These are phyloP conservation scores for Cochlearia excelsa DNA, from an alignment of 345 rosid species.

Conservation along the genomic window DNA sequence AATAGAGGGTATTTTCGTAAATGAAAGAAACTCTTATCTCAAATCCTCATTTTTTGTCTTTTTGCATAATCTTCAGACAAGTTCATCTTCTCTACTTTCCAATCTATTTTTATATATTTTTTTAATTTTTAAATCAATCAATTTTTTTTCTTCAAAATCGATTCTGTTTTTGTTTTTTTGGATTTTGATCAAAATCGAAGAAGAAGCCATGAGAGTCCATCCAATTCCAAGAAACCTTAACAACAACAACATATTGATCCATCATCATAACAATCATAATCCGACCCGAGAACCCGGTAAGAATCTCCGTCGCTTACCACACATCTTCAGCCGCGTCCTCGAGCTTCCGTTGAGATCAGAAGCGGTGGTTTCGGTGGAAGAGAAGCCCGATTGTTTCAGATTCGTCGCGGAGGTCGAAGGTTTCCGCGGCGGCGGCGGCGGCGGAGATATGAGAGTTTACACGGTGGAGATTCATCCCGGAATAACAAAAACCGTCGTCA, in stretches of 20 bases:
- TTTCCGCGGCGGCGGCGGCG: constrained; percentile 21
- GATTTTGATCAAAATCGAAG: constrained; percentile 23
- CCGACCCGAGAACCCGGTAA: constrained; percentile 53
- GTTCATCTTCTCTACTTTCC: too few relatives aligned
- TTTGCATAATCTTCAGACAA: too few relatives aligned
- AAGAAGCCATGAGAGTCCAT: constrained; percentile 71
- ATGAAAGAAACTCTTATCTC: too few relatives aligned
- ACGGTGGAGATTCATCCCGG: constrained; percentile 85
- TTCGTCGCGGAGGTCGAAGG: constrained; percentile 77
- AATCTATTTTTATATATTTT: too few relatives aligned
- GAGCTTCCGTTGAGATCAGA: constrained; percentile 92
- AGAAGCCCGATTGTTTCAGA: constrained; percentile 65
- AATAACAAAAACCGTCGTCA: constrained; percentile 72
- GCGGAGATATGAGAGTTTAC: constrained; percentile 67
- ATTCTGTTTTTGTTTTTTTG: constrained; percentile 17
- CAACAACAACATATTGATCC: constrained; percentile 45
- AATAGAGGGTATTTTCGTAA: too few relatives aligned
- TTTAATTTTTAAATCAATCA: too few relatives aligned
- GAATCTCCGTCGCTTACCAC: constrained; percentile 87
- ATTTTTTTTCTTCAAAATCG: too few relatives aligned
- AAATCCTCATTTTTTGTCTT: too few relatives aligned
- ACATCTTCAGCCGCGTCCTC: constrained; percentile 79
- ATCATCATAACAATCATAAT: constrained; percentile 36
- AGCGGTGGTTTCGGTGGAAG: constrained; percentile 81
- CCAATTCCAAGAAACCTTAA: constrained; percentile 51